Evolutionary conservation across 805 yeast genomes (phyloP), one percentile per base, ranked within the genome.

Genomic region (Yueomyces sp.): DNA sequence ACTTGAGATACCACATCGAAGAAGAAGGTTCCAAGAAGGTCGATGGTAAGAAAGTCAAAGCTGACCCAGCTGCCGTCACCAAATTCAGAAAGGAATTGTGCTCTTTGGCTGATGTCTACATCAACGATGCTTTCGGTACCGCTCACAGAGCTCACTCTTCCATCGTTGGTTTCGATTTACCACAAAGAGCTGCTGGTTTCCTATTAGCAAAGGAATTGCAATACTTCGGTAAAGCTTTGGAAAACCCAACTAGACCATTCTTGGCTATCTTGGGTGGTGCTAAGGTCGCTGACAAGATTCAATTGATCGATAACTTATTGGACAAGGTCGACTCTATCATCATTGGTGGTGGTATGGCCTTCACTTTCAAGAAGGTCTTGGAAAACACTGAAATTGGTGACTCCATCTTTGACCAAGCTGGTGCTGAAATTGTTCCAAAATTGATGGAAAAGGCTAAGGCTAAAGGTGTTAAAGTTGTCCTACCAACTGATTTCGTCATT

Each of bases 141-240:
- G 96, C 97, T 46, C 99, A 92, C 83, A 86, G 98, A 77, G 98
- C 98, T 51, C 98, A 92, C 76, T 87, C 96, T 44, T 92, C 98
- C 41, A 90, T 92, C 88, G 99, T 92, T 60, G 99, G 99, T 64
- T 76, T 92, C 58, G 88, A 90, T 57, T 77, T 86, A 59, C 88
- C 94, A 52, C 88, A 86, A 73, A 84, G 92, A 72, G 99, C 97
- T 59, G 83, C 96, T 53, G 99, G 99, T 68, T 94, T 90, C 95
- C 74, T 92, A 61, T 82, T 92, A 85, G 81, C 88, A 65, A 92
- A 92, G 78, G 99, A 92, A 74, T 81, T 92, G 68, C 80, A 81
- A 65, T 92, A 84, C 80, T 92, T 92, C 67, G 94, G 96, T 59
- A 90, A 88, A 78, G 98, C 97, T 55, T 77, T 92, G 63, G 99